Evolutionary conservation across 331 rosid genomes (phyloP).

Genomic region (Quercus lobata): DNA sequence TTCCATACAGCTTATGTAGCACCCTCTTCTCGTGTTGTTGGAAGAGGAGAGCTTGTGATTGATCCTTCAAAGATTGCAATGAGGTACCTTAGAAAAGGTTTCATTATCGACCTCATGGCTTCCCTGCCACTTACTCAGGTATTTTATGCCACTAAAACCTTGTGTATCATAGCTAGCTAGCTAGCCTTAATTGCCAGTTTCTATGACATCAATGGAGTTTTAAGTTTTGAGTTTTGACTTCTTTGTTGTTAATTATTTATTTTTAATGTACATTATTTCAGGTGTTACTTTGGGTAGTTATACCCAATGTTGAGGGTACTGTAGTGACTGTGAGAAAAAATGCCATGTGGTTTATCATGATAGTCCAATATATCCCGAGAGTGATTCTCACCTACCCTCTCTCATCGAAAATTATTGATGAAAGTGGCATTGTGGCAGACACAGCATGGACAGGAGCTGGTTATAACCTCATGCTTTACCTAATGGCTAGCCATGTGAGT

Average conservation of each 20-base stretch:
- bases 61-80: constrained; percentile 60
- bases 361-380: constrained; percentile 76
- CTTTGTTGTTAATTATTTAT: neutral
- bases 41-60: constrained; percentile 92
- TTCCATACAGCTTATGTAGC: constrained; percentile 82
- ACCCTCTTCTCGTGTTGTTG: constrained; percentile 84
- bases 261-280: constrained; percentile 15
- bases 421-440: constrained; percentile 79
- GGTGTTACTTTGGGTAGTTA: constrained; percentile 80
- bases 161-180: neutral
- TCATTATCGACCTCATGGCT: constrained; percentile 73
- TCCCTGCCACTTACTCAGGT: constrained; percentile 94
- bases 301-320: constrained; percentile 72
- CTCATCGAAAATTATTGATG: constrained; percentile 72
- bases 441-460: constrained; percentile 99
- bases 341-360: constrained; percentile 67
- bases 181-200: neutral
- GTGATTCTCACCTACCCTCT: constrained; percentile 79
- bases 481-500: constrained; percentile 96
- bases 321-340: constrained; percentile 54
- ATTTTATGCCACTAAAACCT: neutral
- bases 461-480: constrained; percentile 77
- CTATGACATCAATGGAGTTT: neutral
- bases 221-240: neutral
- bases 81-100: constrained; percentile 55